These are phyloP conservation scores for Gaultheria prostrata DNA, from an alignment of 148 eudicot genomes.

Conservation along the genomic window DNA sequence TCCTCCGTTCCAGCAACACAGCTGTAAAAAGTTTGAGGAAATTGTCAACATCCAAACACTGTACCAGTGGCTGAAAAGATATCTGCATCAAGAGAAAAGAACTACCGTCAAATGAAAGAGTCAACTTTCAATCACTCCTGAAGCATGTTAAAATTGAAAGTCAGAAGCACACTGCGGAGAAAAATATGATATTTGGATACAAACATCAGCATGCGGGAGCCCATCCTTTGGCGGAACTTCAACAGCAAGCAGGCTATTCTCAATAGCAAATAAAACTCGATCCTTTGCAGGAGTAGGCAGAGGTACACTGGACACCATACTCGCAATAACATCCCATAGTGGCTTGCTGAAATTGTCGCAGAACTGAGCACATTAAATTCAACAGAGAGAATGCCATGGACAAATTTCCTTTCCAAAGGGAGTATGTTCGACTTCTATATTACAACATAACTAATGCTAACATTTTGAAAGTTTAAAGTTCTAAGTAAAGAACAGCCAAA, in stretches of 20 bases:
- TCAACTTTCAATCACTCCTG: slow-evolving; percentile 2
- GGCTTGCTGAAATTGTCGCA: slow-evolving; percentile 82
- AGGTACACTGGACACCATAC: slow-evolving; percentile 71
- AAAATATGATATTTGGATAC: slow-evolving; percentile 8
- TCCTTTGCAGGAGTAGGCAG: slow-evolving; percentile 93
- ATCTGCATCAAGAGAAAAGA: slow-evolving; percentile 50
- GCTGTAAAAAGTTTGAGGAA: slow-evolving; percentile 87
- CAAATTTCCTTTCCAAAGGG: neutral
- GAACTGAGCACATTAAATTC: slow-evolving; percentile 21
- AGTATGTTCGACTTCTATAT: neutral
- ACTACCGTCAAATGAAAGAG: slow-evolving; percentile 1
- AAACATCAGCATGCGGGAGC: slow-evolving; percentile 97
- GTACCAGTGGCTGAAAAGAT: slow-evolving; percentile 88
- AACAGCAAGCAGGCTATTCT: slow-evolving; percentile 79
- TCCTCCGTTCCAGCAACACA: slow-evolving; percentile 85
- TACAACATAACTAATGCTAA: neutral
- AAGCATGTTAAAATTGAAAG: slow-evolving; percentile 4
- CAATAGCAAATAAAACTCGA: slow-evolving; percentile 84
- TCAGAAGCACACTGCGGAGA: slow-evolving; percentile 14
- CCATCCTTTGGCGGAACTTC: slow-evolving; percentile 92
- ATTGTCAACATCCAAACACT: slow-evolving; percentile 97
- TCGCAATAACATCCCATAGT: slow-evolving; percentile 83
- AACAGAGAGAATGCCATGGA: slow-evolving; percentile 5
- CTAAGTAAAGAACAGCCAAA: neutral
- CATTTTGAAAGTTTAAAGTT: neutral